Percentiles rank a stretch among this genome's conserved stretches.
Evolutionary conservation across 768 basidiomycete genomes (phyloP).

Genomic region (Amanita pallidorosea): DNA sequence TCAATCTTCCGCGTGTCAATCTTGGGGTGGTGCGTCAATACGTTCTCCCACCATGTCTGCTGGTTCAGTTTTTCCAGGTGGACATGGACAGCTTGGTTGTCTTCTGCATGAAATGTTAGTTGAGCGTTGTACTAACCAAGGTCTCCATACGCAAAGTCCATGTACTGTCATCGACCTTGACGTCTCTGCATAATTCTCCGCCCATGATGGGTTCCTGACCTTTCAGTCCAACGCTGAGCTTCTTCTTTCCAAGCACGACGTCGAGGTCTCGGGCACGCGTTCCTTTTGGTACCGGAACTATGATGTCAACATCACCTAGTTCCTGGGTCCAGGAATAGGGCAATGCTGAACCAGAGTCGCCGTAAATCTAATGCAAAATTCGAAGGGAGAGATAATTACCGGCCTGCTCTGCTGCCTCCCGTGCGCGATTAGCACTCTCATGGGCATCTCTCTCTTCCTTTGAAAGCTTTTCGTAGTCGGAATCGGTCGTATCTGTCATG

Average conservation of each 20-base stretch:
- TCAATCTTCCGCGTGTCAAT: slow-evolving; percentile 94
- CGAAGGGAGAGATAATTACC: slow-evolving; percentile 36
- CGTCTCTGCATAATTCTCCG: slow-evolving; percentile 89
- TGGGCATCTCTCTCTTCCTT: slow-evolving; percentile 64
- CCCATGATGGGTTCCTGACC: slow-evolving; percentile 74
- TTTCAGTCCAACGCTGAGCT: slow-evolving; percentile 76
- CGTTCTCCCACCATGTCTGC: slow-evolving; percentile 96
- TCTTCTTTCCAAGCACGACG: slow-evolving; percentile 72
- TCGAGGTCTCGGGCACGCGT: slow-evolving; percentile 70
- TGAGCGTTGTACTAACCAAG: neutral
- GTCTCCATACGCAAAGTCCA: slow-evolving; percentile 80
- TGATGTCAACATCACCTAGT: slow-evolving; percentile 76
- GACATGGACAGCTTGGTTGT: slow-evolving; percentile 58
- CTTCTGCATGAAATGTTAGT: slow-evolving; percentile 39
- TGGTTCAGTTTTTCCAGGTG: slow-evolving; percentile 84
- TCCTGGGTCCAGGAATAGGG: slow-evolving; percentile 92
- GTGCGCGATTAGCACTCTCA: slow-evolving; percentile 57
- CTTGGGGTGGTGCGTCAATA: slow-evolving; percentile 90
- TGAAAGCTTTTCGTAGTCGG: slow-evolving; percentile 67
- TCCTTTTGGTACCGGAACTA: slow-evolving; percentile 77
- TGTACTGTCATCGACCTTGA: slow-evolving; percentile 94
- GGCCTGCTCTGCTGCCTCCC: slow-evolving; percentile 75
- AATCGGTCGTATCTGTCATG: slow-evolving; percentile 19
- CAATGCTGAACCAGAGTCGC: slow-evolving; percentile 41
- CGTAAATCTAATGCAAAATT: slow-evolving; percentile 9